Base-by-base conservation (phyloP, 176 grass and related monocot species). In the Paspalum vaginatum region DNA sequence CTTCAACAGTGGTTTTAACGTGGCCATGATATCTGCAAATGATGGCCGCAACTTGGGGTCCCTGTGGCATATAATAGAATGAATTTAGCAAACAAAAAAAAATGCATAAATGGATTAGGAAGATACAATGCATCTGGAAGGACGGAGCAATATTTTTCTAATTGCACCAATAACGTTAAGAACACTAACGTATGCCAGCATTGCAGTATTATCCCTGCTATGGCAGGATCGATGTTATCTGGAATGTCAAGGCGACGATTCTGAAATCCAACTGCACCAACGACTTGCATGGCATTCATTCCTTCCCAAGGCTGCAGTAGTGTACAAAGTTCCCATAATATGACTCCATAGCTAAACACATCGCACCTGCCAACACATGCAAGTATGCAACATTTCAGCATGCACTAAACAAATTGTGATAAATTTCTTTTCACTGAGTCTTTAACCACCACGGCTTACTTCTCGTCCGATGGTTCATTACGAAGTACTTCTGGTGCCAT, bases 211-310 rank as follows among this genome's bases (percentile, higher is more conserved):
- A 99, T 95, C 26, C 84, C 80, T 84, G 84, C 80, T 60, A 99
- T 81, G 59, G 80, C 84, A 6, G 96, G 92, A 81, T 99, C 90
- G 41, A 89, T 83, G 48, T 91, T 87, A 90, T 91, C 88, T 76
- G 96, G 96, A 76, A 99, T 88, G 25, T 99, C 93, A 74, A 99
- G 96, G 48, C 88, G 88, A 7, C 96, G 96, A 76, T 91, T 85
- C 81, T 99, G 96, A 85, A 99, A 99, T 14, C 96, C 96, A 54
- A 99, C 90, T 76, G 96, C 96, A 82, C 93, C 96, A 68, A 99
- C 96, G 27, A 99, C 96, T 89, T 99, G 96, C 96, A 99, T 99
- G 18, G 96, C 86, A 12, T 93, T 99, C 92, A 99, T 99, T 48
- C 96, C 96, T 91, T 99, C 92, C 96, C 96, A 99, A 49, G 96